phyloP scores from a whole-genome alignment of 495 filamentous ascomycete species.

The Aspergillus nanangensis region DNA sequence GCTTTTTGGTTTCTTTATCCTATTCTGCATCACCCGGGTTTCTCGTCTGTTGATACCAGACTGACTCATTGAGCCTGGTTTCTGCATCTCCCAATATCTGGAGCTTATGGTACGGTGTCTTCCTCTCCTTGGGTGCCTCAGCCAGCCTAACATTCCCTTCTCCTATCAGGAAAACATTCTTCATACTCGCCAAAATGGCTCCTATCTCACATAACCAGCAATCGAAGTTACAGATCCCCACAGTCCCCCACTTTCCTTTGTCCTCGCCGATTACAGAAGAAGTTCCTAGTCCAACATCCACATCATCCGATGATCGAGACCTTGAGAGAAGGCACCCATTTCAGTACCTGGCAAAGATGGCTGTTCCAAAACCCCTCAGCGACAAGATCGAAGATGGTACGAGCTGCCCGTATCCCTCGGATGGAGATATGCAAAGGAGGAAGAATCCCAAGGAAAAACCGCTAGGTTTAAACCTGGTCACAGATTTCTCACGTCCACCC shows the following conservation, averaged over 20 bases:
- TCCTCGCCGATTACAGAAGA: slow-evolving; percentile 45
- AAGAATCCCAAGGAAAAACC: slow-evolving; percentile 38
- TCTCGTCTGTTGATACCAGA: no score
- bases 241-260: slow-evolving; percentile 34
- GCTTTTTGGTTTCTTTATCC: no score
- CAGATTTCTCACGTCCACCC: slow-evolving; percentile 33
- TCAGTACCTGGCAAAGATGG: slow-evolving; percentile 26
- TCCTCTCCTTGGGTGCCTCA: not conserved
- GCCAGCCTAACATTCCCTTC: no score
- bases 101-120: not conserved
- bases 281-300: slow-evolving; percentile 32
- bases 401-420: not conserved
- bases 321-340: slow-evolving; percentile 25
- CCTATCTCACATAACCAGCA: slow-evolving; percentile 20
- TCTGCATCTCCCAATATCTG: slow-evolving; percentile 2
- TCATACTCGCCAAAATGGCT: no score
- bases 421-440: not conserved
- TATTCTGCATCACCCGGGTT: no score
- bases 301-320: slow-evolving; percentile 30
- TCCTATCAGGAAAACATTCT: no score
- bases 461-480: slow-evolving; percentile 61
- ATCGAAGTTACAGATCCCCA: slow-evolving; percentile 26
- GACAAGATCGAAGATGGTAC: no score
- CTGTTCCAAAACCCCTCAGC: slow-evolving; percentile 12
- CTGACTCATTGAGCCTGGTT: no score